Percentiles rank a stretch among this genome's conserved stretches.
Conservation (phyloP, 192 early-diverging fungal species). For the Diversispora epigaea region DNA sequence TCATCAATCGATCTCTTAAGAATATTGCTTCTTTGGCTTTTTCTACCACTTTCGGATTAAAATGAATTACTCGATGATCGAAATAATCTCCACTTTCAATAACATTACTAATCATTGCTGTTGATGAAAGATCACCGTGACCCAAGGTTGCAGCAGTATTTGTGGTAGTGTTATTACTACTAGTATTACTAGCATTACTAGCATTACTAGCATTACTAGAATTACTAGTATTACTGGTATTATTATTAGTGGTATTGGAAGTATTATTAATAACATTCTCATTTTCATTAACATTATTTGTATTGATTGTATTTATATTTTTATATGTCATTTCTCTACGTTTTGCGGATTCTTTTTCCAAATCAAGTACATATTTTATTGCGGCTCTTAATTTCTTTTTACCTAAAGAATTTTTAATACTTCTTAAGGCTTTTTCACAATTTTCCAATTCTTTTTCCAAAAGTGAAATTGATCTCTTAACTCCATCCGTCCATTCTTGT, state of each 20-base stretch:
- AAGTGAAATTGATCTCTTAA: conserved; percentile 70
- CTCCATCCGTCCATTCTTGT: conserved; percentile 90
- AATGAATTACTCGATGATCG: conserved; percentile 57
- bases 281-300: too few species aligned
- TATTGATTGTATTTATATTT: too few species aligned
- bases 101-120: conserved; percentile 29
- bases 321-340: background rate
- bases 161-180: background rate
- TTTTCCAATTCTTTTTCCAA: conserved; percentile 81
- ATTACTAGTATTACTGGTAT: too few species aligned
- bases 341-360: conserved; percentile 59
- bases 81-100: conserved; percentile 47
- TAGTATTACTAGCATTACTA: background rate
- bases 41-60: conserved; percentile 70
- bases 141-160: too few species aligned
- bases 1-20: conserved; percentile 72
- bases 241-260: too few species aligned
- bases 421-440: conserved; percentile 66
- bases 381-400: conserved; percentile 81
- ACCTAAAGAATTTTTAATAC: conserved; percentile 74
- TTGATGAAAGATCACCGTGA: too few species aligned
- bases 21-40: conserved; percentile 78
- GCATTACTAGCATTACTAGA: background rate
- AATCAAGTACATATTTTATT: conserved; percentile 72
- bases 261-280: too few species aligned